Percentiles rank a stretch among this genome's conserved stretches.
Evolutionary conservation across 257 asterid species (phyloP).

Genomic region (Leptodermis oblonga): DNA sequence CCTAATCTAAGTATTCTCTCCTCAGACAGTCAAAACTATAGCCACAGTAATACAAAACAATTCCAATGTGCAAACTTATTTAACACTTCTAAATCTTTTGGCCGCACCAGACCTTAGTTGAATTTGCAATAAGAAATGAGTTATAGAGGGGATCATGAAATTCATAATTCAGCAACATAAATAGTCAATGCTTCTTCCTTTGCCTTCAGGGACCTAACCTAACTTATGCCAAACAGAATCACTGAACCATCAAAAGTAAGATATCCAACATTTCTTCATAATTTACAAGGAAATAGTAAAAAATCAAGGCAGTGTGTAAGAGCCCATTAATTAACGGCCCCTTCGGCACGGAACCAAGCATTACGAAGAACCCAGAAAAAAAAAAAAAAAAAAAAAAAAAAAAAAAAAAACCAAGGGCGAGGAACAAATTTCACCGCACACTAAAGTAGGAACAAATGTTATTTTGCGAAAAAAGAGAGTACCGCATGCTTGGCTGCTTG

Average conservation of each 20-base stretch:
- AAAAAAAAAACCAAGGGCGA: too few species aligned
- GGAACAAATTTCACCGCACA: too few species aligned
- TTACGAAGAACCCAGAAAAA: background rate
- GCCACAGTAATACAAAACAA: background rate
- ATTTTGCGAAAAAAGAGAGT: constrained; percentile 10
- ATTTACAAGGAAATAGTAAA: too few species aligned
- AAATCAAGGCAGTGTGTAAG: too few species aligned
- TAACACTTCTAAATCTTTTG: background rate
- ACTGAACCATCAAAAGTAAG: background rate
- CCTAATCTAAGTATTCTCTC: background rate
- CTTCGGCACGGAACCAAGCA: background rate
- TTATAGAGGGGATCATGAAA: background rate
- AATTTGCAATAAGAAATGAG: background rate
- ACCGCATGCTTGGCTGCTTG: constrained; percentile 69
- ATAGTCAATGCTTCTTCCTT: background rate
- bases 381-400: background rate
- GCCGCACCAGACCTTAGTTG: background rate
- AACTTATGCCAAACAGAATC: background rate
- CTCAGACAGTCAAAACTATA: background rate
- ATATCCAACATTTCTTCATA: too few species aligned
- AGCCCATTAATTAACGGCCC: too few species aligned
- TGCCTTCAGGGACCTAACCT: background rate
- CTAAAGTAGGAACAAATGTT: too few species aligned
- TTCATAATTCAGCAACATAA: background rate
- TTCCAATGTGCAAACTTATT: too few species aligned